These are phyloP conservation scores for Cudoniella acicularis DNA, from an alignment of 495 filamentous ascomycete genomes.

Conservation along the genomic window DNA sequence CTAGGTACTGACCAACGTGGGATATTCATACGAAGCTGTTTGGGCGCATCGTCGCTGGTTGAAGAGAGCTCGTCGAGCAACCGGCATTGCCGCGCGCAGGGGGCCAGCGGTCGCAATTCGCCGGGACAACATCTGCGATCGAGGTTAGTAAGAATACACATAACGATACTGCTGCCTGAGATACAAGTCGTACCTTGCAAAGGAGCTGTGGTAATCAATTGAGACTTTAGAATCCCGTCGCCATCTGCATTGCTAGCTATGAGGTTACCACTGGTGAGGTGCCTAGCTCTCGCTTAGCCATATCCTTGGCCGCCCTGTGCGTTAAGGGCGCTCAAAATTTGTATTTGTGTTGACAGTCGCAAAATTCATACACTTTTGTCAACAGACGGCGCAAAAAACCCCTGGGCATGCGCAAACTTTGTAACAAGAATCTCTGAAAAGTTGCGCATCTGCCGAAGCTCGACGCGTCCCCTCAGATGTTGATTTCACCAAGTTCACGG, in stretches of 20 bases:
- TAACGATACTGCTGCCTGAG: not conserved
- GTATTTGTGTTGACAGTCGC: conserved; percentile 1
- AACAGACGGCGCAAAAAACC: conserved; percentile 34
- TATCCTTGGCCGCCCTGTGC: not conserved
- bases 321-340: conserved; percentile 3
- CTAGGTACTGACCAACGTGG: conserved; percentile 35
- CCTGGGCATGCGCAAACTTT: conserved; percentile 62
- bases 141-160: conserved; percentile 2
- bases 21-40: conserved; percentile 23
- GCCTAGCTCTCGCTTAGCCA: conserved; percentile 2
- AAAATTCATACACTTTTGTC: conserved; percentile 32
- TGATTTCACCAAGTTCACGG: conserved; percentile 65
- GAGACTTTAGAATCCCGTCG: not conserved
- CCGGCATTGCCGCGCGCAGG: conserved; percentile 46
- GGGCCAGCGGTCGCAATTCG: conserved; percentile 49
- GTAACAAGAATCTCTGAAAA: conserved; percentile 44
- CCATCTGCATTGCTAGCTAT: not conserved
- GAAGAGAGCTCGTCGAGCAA: conserved; percentile 41
- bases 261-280: not conserved
- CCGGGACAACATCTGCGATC: conserved; percentile 60
- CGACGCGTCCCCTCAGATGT: conserved; percentile 56
- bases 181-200: conserved; percentile 1
- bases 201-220: conserved; percentile 3
- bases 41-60: conserved; percentile 47
- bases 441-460: conserved; percentile 60